Evolutionary conservation across 495 filamentous ascomycete genomes (phyloP).

Genomic region (Podospora australis): DNA sequence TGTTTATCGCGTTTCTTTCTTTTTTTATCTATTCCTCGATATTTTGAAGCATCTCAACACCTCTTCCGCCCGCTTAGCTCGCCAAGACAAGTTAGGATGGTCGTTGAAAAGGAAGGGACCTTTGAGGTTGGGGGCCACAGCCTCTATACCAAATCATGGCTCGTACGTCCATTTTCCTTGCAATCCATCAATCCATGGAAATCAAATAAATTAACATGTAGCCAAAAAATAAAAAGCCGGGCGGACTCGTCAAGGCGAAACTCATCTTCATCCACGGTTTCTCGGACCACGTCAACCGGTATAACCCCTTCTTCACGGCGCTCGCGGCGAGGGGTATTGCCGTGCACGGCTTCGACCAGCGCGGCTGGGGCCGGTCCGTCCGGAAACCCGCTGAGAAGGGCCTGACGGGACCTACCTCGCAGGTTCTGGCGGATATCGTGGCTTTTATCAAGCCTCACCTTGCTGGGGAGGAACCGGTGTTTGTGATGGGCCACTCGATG

Average conservation of each 20-base stretch:
- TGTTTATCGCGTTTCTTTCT: too few species aligned
- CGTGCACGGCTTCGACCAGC: slow-evolving; percentile 72
- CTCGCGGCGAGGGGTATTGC: slow-evolving; percentile 68
- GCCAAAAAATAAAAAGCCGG: slow-evolving; percentile 34
- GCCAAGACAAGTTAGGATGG: slow-evolving; percentile 29
- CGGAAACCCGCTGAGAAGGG: slow-evolving; percentile 49
- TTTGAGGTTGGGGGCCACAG: slow-evolving; percentile 49
- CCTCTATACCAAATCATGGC: slow-evolving; percentile 84
- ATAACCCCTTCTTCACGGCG: slow-evolving; percentile 58
- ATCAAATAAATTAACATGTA: slow-evolving; percentile 2
- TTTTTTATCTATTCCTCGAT: too few species aligned
- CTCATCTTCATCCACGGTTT: slow-evolving; percentile 81
- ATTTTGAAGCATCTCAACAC: too few species aligned
- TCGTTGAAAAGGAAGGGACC: slow-evolving; percentile 43
- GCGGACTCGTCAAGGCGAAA: slow-evolving; percentile 51
- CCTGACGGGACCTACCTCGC: slow-evolving; percentile 60
- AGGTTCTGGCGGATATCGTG: slow-evolving; percentile 69
- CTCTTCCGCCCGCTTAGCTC: not conserved
- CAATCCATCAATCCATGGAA: not conserved
- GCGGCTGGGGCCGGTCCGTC: slow-evolving; percentile 56
- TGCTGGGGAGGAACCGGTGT: slow-evolving; percentile 49
- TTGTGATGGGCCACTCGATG: slow-evolving; percentile 80
- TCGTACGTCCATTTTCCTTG: slow-evolving; percentile 43
- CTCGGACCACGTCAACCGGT: slow-evolving; percentile 76
- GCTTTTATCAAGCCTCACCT: slow-evolving; percentile 53